Evolutionary conservation across 495 filamentous ascomycete genomes (phyloP).

Genomic region (Aspergillus coremiiformis): DNA sequence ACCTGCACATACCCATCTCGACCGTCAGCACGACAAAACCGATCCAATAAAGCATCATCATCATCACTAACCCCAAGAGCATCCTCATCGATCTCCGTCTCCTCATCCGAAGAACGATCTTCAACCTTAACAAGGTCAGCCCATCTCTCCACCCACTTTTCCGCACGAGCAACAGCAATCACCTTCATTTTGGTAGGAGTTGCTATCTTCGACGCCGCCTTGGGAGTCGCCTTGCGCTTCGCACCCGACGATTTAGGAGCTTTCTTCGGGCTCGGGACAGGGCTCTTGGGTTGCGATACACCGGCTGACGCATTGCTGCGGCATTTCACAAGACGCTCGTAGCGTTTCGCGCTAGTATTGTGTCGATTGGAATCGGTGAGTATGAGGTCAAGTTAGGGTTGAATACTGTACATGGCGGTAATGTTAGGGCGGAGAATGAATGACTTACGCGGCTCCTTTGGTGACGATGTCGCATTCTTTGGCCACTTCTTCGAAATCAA

Average conservation of each 20-base stretch:
- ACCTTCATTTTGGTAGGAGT: neutral
- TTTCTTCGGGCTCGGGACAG: neutral
- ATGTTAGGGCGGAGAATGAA: neutral
- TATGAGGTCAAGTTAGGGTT: no score
- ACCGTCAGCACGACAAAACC: neutral
- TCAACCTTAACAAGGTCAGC: neutral
- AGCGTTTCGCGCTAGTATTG: slow-evolving; percentile 57
- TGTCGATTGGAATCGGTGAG: no score
- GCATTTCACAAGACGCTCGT: slow-evolving; percentile 55
- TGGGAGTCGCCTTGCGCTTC: neutral
- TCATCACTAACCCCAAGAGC: neutral
- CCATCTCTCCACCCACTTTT: neutral
- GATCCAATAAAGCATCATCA: neutral
- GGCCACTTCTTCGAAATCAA: slow-evolving; percentile 57
- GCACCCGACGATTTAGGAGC: neutral
- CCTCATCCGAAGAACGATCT: neutral
- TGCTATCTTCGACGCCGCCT: neutral
- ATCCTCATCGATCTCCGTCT: neutral
- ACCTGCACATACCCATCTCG: neutral
- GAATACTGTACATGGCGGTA: no score
- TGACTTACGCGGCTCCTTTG: slow-evolving; percentile 61
- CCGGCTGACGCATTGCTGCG: slow-evolving; percentile 18
- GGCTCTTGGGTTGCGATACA: neutral
- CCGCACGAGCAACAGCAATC: neutral
- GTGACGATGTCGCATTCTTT: slow-evolving; percentile 52